Conservation (phyloP, 2,329 filamentous ascomycete genomes). For the Nemania sp. region DNA sequence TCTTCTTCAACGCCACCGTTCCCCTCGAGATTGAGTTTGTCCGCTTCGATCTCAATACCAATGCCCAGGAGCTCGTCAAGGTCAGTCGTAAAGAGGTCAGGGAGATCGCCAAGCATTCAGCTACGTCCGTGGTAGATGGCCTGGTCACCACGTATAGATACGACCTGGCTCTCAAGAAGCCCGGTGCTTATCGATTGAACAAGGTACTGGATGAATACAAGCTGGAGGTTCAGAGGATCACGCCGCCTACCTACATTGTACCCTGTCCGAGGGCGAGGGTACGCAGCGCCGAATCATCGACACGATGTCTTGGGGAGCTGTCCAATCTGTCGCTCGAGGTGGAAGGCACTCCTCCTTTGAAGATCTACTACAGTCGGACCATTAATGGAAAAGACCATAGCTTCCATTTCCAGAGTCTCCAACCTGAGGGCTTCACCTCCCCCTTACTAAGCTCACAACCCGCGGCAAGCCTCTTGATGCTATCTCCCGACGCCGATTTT, state of each 20-base stretch:
- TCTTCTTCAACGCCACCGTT: conserved; percentile 91
- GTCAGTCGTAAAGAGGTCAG: conserved; percentile 75
- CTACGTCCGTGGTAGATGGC: conserved; percentile 68
- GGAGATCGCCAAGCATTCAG: conserved; percentile 70
- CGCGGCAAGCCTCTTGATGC: conserved; percentile 58
- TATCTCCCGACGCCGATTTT: conserved; percentile 65
- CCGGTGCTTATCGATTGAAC: conserved; percentile 82
- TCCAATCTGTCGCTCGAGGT: conserved; percentile 85
- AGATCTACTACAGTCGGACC: conserved; percentile 87
- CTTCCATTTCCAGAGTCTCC: conserved; percentile 90
- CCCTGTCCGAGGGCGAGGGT: conserved; percentile 81
- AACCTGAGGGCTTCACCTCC: conserved; percentile 83
- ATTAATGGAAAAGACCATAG: conserved; percentile 83
- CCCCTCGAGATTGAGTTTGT: conserved; percentile 88
- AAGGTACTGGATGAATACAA: conserved; percentile 93
- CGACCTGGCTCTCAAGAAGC: conserved; percentile 77
- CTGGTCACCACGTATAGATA: conserved; percentile 66
- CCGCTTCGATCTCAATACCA: conserved; percentile 82
- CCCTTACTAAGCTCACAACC: conserved; percentile 69
- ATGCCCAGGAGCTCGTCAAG: conserved; percentile 77
- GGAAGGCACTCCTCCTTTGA: conserved; percentile 85
- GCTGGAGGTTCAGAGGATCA: conserved; percentile 80
- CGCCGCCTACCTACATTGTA: conserved; percentile 81
- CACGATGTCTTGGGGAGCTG: conserved; percentile 84
- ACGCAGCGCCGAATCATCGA: conserved; percentile 61